A percentile compares a stretch with the other conserved stretches of the same genome.
phyloP scores from a whole-genome alignment of 2,329 filamentous ascomycete genomes.

The Ophiostoma himal-ulmi region DNA sequence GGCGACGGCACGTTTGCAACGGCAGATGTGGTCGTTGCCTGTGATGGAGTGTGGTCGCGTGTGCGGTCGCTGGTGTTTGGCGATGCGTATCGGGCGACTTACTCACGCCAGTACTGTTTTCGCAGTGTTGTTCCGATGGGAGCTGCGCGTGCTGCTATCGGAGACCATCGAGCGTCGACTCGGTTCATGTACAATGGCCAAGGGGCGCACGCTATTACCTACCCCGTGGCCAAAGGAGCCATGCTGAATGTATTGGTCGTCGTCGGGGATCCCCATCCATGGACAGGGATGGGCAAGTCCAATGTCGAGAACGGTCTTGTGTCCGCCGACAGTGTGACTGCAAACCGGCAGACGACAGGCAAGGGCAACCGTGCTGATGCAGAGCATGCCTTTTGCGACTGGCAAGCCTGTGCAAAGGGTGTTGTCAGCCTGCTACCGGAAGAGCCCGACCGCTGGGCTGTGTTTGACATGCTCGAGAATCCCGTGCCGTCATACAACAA shows the following conservation, averaged over 20 bases:
- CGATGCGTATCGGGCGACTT: conserved; percentile 40
- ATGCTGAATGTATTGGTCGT: conserved; percentile 54
- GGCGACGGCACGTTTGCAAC: conserved; percentile 31
- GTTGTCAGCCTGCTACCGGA: conserved; percentile 44
- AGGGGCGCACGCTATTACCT: conserved; percentile 53
- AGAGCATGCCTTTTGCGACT: conserved; percentile 37
- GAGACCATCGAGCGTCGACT: conserved; percentile 44
- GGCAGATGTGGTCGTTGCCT: conserved; percentile 48
- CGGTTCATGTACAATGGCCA: conserved; percentile 53
- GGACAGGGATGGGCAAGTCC: conserved; percentile 27
- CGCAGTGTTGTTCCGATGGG: conserved; percentile 57
- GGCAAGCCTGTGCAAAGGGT: conserved; percentile 36
- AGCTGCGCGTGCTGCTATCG: conserved; percentile 45
- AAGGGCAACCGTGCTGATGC: conserved; percentile 39
- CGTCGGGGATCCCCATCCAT: conserved; percentile 36
- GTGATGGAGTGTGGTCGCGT: conserved; percentile 58
- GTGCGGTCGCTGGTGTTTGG: conserved; percentile 49
- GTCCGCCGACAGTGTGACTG: conserved; percentile 25
- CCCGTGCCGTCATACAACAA: conserved; percentile 41
- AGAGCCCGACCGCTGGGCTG: conserved; percentile 47
- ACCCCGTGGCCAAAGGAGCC: conserved; percentile 51
- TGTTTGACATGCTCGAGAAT: conserved; percentile 47
- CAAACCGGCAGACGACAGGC: conserved; percentile 32
- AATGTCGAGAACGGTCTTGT: background rate
- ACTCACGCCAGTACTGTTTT: conserved; percentile 56